Base-by-base conservation (phyloP, 331 rosid species). In the Telfairia occidentalis region DNA sequence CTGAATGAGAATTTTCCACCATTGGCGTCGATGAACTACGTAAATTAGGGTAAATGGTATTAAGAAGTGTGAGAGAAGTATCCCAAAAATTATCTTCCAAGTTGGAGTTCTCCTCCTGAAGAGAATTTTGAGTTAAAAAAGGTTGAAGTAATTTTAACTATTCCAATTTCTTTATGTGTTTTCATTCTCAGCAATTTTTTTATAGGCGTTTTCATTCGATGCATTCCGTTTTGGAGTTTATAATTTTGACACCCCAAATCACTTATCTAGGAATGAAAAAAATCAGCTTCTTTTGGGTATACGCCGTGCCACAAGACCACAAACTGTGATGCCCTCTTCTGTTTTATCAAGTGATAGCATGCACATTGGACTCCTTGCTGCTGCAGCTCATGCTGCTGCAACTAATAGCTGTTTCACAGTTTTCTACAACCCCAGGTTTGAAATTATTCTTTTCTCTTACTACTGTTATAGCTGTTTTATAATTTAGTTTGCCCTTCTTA, bases 321-420 rank as follows among this genome's bases (percentile, higher is more conserved):
- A 86, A 79, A 86, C 97, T 78, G 86, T 86, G 76, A 87, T 91
- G 89, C 97, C 97, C 0, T 91, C 97, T 4, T 91, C 97, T 15
- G 93, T 91, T 84, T 82, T 91, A 76, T 87, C 97, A 21, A 89
- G 91, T 82, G 97, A 91, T 79, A 91, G 96, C 78, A 91, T 91
- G 97, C 97, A 91, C 83, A 91, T 91, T 55, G 97, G 97, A 72
- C 92, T 91, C 76, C 97, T 91, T 75, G 97, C 97, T 15, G 97
- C 97, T 78, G 97, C 97, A 9, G 97, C 97, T 72, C 97, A 91
- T 85, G 97, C 97, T 42, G 89, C 96, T n/a, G 88, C 97, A 79
- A 91, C 96, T 21, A 87, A 86, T 84, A 91, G 96, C 84, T 89
- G 96, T 69, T 91, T 91, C 84, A 91, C 97, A 16, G 90, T 91